These are phyloP conservation scores for Ascodesmis nigricans DNA, from an alignment of 495 filamentous ascomycete genomes.

Conservation along the genomic window DNA sequence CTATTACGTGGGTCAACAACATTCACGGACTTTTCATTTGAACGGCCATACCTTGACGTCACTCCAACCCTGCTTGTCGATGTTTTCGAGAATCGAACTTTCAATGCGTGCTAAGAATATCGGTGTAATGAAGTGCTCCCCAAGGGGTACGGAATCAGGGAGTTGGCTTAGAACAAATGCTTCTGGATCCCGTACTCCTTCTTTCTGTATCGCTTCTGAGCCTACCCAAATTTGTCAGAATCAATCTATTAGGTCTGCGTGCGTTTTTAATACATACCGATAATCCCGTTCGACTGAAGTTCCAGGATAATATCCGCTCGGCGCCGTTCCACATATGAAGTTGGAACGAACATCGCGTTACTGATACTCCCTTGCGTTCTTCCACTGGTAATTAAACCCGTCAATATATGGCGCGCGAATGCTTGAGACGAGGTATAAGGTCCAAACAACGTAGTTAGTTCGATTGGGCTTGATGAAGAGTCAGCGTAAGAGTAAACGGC, in stretches of 20 bases:
- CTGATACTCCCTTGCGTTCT: constrained; percentile 11
- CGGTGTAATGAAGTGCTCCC: constrained; percentile 13
- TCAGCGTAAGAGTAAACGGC: constrained; percentile 1
- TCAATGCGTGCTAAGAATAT: constrained; percentile 10
- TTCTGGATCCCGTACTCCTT: constrained; percentile 7
- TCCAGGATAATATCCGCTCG: constrained; percentile 9
- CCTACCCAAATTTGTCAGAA: constrained; percentile 1
- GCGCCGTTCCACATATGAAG: constrained; percentile 8
- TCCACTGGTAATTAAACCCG: too few relatives aligned
- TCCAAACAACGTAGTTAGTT: too few relatives aligned
- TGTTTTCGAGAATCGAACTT: constrained; percentile 5
- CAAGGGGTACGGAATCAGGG: constrained; percentile 9
- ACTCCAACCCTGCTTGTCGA: constrained; percentile 16
- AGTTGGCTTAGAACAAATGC: constrained; percentile 9
- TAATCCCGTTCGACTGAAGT: constrained; percentile 8
- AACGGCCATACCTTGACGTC: constrained; percentile 11
- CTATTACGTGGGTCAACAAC: constrained; percentile 4
- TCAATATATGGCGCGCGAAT: too few relatives aligned
- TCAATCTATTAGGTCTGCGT: constrained; percentile 1
- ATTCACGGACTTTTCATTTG: neutral
- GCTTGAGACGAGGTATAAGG: too few relatives aligned
- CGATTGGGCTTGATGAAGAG: too few relatives aligned
- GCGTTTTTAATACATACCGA: constrained; percentile 8
- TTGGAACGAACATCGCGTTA: constrained; percentile 7
- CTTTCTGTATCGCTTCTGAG: constrained; percentile 9